phyloP scores from a whole-genome alignment of 805 yeast species.

The Ogataea ganodermae region DNA sequence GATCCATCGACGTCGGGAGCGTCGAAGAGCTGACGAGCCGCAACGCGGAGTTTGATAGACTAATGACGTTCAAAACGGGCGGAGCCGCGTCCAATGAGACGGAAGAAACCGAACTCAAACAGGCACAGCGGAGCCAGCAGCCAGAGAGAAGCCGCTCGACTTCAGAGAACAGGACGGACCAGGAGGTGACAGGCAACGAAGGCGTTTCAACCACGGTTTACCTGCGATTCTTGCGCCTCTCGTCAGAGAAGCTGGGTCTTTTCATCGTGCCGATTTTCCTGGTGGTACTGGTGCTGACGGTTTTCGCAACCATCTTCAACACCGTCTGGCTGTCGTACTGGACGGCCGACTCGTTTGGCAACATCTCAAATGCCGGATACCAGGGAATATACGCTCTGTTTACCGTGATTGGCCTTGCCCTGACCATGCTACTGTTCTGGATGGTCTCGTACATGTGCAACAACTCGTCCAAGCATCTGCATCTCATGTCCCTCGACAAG shows the following conservation, averaged over 20 bases:
- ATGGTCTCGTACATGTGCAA: conserved; percentile 52
- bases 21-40: conserved; percentile 49
- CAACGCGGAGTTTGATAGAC: conserved; percentile 48
- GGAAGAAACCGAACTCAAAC: no score
- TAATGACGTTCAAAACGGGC: conserved; percentile 47
- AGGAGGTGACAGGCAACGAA: conserved; percentile 28
- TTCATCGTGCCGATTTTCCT: conserved; percentile 23
- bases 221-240: conserved; percentile 50
- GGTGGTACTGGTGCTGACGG: conserved; percentile 33
- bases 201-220: conserved; percentile 49
- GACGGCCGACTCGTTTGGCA: conserved; percentile 54
- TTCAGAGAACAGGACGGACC: no score
- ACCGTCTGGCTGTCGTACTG: conserved; percentile 84
- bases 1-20: conserved; percentile 59
- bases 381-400: conserved; percentile 71
- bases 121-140: conserved; percentile 27
- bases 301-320: conserved; percentile 55
- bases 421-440: conserved; percentile 45
- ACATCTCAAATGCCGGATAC: conserved; percentile 52
- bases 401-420: conserved; percentile 47
- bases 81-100: conserved; percentile 31
- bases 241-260: conserved; percentile 47
- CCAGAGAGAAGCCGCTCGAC: no score
- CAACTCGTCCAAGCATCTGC: conserved; percentile 55
- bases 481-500: conserved; percentile 58